phyloP scores from a whole-genome alignment of 2,329 filamentous ascomycete species.

The Metarhizium robertsii region DNA sequence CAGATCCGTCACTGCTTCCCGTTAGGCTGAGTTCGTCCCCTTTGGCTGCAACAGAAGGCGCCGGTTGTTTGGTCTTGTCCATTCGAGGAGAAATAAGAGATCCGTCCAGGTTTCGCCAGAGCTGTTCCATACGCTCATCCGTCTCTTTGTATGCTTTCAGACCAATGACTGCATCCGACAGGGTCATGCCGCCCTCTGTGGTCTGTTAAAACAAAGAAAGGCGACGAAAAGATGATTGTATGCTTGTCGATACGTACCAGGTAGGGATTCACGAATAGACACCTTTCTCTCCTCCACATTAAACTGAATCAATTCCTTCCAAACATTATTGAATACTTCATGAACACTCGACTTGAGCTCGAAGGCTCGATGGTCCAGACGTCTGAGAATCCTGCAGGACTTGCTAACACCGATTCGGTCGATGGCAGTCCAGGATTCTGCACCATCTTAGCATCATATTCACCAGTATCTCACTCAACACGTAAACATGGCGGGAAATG shows the following conservation, averaged over 20 bases:
- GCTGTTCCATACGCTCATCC: constrained; percentile 46
- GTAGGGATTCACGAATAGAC: constrained; percentile 40
- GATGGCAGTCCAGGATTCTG: constrained; percentile 49
- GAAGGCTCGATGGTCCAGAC: constrained; percentile 56
- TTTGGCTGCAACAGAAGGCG: constrained; percentile 31
- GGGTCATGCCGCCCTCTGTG: constrained; percentile 41
- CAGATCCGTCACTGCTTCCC: constrained; percentile 33
- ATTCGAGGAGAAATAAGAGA: constrained; percentile 53
- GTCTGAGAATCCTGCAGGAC: constrained; percentile 50
- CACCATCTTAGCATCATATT: constrained; percentile 9
- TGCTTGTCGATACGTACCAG: constrained; percentile 30
- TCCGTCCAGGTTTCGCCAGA: constrained; percentile 56
- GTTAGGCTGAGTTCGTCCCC: constrained; percentile 32
- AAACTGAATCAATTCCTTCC: constrained; percentile 58
- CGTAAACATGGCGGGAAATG: neutral
- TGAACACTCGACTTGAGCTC: constrained; percentile 59
- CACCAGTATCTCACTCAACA: neutral
- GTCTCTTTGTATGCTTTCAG: constrained; percentile 52
- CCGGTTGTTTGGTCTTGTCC: constrained; percentile 21
- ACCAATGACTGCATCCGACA: constrained; percentile 44
- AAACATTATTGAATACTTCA: constrained; percentile 58
- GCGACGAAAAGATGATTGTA: neutral
- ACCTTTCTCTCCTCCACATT: constrained; percentile 47
- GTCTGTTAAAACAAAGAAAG: constrained; percentile 10
- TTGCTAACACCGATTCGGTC: constrained; percentile 50